Evolutionary conservation across 257 asterid genomes (phyloP).

Genomic region (Jacaranda copaia): DNA sequence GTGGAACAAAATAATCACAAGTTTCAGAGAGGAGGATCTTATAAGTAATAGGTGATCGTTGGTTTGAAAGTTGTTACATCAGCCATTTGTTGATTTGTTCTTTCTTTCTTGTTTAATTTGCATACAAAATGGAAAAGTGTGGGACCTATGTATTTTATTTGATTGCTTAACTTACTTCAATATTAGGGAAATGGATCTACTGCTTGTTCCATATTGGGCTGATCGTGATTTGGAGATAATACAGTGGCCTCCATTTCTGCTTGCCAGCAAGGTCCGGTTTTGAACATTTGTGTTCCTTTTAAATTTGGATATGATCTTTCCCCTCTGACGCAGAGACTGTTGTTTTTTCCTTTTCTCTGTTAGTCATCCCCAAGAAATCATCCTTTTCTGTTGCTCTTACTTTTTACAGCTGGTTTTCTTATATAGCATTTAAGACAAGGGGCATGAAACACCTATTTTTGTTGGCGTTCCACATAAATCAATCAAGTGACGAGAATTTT

Average conservation of each 20-base stretch:
- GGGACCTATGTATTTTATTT: conserved; percentile 25
- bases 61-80: conserved; percentile 35
- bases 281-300: neutral
- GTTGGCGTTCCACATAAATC: neutral
- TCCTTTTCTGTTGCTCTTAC: neutral
- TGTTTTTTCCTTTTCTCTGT: neutral
- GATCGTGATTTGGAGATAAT: conserved; percentile 90
- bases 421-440: neutral
- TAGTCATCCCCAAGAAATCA: conserved; percentile 19
- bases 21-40: conserved; percentile 99
- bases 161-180: conserved; percentile 37
- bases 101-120: conserved; percentile 17
- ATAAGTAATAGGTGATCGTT: conserved; percentile 79
- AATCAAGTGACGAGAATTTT: neutral
- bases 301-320: neutral
- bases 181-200: conserved; percentile 94
- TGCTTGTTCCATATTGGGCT: conserved; percentile 99
- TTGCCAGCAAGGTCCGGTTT: conserved; percentile 91
- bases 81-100: conserved; percentile 14
- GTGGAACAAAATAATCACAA: conserved; percentile 86
- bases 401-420: neutral
- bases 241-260: conserved; percentile 99
- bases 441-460: neutral
- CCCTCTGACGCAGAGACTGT: neutral
- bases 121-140: neutral